Base-by-base conservation (phyloP, 345 rosid genomes). In the Eutrema japonicum region DNA sequence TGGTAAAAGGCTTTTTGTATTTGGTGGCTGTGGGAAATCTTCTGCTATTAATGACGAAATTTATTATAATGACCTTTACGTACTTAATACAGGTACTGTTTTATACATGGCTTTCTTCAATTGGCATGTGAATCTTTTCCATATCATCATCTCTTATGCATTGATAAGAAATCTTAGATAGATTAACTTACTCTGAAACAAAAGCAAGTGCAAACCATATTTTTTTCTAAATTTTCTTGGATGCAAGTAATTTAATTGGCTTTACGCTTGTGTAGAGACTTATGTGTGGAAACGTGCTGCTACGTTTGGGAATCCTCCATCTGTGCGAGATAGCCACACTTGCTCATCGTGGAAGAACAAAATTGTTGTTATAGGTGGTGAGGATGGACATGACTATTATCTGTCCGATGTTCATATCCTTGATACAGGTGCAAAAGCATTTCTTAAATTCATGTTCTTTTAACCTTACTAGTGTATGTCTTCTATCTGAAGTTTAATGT, bases 11-110 rank as follows among this genome's bases (percentile, higher is more conserved):
- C 85, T 95, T 43, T 95, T 87, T 76, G 78, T 92, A 78, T 92
- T 92, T 83, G 99, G 99, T 67, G 99, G 99, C 50, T 87, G 92
- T 55, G 98, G 98, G 51, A 89, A 88, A 83, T 92, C 96, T 70
- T 66, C 81, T 48, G 77, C 46, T 81, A 72, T 49, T 64, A 81
- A 82, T 75, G 88, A 79, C n/a, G 97, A 92, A 81, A 83, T 89
- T 57, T 95, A 92, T 77, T 96, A 90, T 78, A 88, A 85, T 76
- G 97, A 96, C 81, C 83, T 96, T 60, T 92, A 85, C 87, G 78
- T 90, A 76, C 80, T 96, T 54, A 88, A 96, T 69, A 92, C 97
- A 80, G 99, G 99, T 95, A 78, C 12, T 52, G 45, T 58, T 63
- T 22, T 50, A 11, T 46, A 10, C 26, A 52, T 6, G 33, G 26